Percentiles rank a stretch among this genome's conserved stretches.
Conservation (phyloP, 495 filamentous ascomycete species). For the Aspergillus funiculosus region DNA sequence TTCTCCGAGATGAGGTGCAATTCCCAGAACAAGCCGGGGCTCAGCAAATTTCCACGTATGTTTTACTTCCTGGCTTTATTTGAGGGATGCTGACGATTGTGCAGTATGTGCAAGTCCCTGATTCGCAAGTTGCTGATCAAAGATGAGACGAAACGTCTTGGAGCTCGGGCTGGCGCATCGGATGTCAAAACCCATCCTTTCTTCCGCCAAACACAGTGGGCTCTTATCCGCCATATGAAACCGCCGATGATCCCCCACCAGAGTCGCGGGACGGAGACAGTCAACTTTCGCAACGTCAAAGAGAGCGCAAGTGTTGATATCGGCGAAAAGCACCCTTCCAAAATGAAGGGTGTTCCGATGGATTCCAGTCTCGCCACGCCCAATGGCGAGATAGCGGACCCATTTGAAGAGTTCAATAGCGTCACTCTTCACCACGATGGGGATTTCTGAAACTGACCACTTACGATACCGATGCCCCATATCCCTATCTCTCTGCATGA, state of each 20-base stretch:
- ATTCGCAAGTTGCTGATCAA: conserved; percentile 97
- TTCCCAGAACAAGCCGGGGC: conserved; percentile 85
- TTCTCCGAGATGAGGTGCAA: conserved; percentile 85
- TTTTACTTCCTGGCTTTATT: conserved; percentile 7
- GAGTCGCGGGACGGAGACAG: conserved; percentile 83
- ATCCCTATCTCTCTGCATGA: conserved; percentile 12
- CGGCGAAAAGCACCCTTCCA: conserved; percentile 51
- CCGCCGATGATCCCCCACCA: conserved; percentile 97
- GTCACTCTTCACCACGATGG: conserved; percentile 97
- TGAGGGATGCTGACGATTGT: conserved; percentile 2
- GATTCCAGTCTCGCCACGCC: conserved; percentile 83
- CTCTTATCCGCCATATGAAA: conserved; percentile 93
- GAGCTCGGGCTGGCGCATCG: conserved; percentile 88
- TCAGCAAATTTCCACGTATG: conserved; percentile 87
- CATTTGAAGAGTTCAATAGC: conserved; percentile 98
- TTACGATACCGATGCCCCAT: conserved; percentile 11
- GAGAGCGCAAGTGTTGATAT: conserved; percentile 95
- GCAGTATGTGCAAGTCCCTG: conserved; percentile 87
- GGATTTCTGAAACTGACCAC: conserved; percentile 40
- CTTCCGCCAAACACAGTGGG: conserved; percentile 95
- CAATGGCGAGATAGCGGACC: conserved; percentile 78
- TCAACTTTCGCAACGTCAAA: conserved; percentile 97
- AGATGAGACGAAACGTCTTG: conserved; percentile 91
- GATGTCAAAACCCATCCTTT: conserved; percentile 97
- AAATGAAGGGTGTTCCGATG: conserved; percentile 71